Evolutionary conservation across 306 rosid genomes (phyloP), one percentile per base, ranked within the genome.

Genomic region (Echinosophora koreensis): DNA sequence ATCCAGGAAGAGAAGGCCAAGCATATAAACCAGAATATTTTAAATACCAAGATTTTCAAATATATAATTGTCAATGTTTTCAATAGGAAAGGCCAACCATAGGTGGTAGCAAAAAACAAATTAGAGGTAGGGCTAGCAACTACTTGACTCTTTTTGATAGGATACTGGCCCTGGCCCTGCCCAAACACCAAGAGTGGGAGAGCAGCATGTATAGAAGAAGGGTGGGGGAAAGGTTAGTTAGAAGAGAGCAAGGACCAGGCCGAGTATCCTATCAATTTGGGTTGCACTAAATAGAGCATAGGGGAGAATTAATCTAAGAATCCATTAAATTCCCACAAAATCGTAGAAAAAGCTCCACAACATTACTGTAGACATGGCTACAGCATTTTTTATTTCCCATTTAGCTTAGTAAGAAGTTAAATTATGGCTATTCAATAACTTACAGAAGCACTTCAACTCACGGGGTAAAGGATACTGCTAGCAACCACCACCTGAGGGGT

Each of bases 1-100:
- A 54, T 47, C 28, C 39, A 72, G 54, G 62, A 49, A 71, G 22
- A 28, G 35, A 39, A 71, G 10, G 52, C 51, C 78, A 7, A 60
- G 56, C 42, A 70, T 56, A 18, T 22, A 72, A 71, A 65, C 44
- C 72, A 55, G 60, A 30, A 35, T 37, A 14, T 60, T 37, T 30
- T 15, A 63, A 34, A 13, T 35, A 18, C 14, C 39, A 55, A 14
- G 17, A 62, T 72, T 72, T 28, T 54, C 14, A 42, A 55, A 44
- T 17, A 55, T 16, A 18, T 8, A 64, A 64, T 72, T 22, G 49
- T 69, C 41, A 28, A 65, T 38, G 59, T 34, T 77, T 66, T 18
- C 44, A 74, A 28, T 59, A 1, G 6, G 15, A 59, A 59, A 14
- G 16, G n/a, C 6, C 38, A 59, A 14, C 6, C 65, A 28, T 11